Conservation (phyloP, 2,329 filamentous ascomycete species). For the Neocucurbitaria cava region DNA sequence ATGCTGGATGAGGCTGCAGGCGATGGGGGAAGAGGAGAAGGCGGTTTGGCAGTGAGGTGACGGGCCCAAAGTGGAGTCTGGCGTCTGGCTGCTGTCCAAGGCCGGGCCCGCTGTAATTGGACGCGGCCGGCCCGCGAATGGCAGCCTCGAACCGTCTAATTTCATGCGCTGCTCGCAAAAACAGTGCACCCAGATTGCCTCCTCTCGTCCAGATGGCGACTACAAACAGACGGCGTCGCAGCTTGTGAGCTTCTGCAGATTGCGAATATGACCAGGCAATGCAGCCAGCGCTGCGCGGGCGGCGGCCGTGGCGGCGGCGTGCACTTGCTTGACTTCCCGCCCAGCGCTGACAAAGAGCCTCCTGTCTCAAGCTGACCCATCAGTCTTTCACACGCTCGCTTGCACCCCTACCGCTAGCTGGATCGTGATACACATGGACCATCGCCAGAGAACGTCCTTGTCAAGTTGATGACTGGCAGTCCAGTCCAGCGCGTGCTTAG, state of each 20-base stretch:
- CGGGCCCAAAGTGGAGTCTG: slow-evolving; percentile 23
- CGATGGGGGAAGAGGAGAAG: slow-evolving; percentile 32
- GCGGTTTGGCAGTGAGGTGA: slow-evolving; percentile 25
- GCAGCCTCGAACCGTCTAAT: slow-evolving; percentile 20
- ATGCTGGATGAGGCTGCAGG: slow-evolving; percentile 39
- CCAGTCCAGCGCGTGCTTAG: not conserved
- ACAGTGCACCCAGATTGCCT: not conserved
- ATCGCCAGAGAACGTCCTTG: not conserved
- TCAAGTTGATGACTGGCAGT: not conserved
- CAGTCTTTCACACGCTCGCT: not conserved
- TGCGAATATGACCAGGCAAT: not conserved
- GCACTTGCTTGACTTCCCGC: not conserved
- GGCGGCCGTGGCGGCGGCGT: not conserved
- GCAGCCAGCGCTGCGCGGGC: slow-evolving; percentile 2
- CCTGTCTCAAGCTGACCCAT: not conserved
- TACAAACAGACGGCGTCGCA: not conserved
- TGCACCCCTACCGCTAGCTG: too few species aligned
- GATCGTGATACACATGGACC: not conserved
- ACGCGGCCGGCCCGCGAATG: slow-evolving; percentile 5
- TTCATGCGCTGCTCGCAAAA: slow-evolving; percentile 14
- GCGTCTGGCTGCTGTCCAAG: slow-evolving; percentile 4
- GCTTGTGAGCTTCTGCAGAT: not conserved
- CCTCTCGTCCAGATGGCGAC: not conserved
- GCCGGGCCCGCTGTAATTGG: slow-evolving; percentile 5
- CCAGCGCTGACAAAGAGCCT: slow-evolving; percentile 12